These are phyloP conservation scores for Diaporthe caulivora DNA, from an alignment of 2,329 filamentous ascomycete species.

Conservation along the genomic window DNA sequence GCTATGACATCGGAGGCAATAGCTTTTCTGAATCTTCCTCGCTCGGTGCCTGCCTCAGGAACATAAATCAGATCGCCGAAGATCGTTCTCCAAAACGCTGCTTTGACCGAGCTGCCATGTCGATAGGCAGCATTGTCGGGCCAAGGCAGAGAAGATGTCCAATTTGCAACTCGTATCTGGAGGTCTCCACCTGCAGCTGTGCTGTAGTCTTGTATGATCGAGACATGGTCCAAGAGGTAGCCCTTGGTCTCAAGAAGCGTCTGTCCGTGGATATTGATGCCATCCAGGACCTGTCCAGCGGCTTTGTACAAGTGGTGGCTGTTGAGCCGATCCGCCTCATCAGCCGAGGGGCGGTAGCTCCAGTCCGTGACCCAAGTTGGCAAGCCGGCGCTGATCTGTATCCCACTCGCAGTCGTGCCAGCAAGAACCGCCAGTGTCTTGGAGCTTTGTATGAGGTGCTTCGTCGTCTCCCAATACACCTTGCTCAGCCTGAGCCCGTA, in stretches of 20 bases:
- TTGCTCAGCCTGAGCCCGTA: background rate
- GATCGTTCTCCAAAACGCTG: constrained; percentile 4
- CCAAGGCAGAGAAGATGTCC: background rate
- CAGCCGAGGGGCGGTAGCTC: constrained; percentile 14
- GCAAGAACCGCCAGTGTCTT: constrained; percentile 3
- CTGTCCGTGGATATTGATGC: background rate
- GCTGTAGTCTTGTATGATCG: background rate
- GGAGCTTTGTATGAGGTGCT: constrained; percentile 1
- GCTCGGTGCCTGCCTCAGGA: background rate
- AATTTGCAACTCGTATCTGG: background rate
- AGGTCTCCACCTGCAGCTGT: background rate
- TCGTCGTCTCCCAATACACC: constrained; percentile 21
- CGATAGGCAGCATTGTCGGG: background rate
- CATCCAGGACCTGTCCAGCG: constrained; percentile 28
- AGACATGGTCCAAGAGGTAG: background rate
- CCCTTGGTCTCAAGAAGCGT: constrained; percentile 19
- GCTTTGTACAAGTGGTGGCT: constrained; percentile 4
- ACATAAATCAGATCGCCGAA: background rate
- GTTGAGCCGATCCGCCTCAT: constrained; percentile 8
- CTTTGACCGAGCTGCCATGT: background rate
- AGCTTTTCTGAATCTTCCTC: background rate
- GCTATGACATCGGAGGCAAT: background rate
- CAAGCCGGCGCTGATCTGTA: background rate
- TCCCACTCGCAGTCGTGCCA: background rate
- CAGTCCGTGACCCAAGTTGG: constrained; percentile 29